Percentiles rank a stretch among this genome's conserved stretches.
These are phyloP conservation scores for Macrophomina phaseolina DNA, from an alignment of 2,329 filamentous ascomycete species.

Conservation along the genomic window DNA sequence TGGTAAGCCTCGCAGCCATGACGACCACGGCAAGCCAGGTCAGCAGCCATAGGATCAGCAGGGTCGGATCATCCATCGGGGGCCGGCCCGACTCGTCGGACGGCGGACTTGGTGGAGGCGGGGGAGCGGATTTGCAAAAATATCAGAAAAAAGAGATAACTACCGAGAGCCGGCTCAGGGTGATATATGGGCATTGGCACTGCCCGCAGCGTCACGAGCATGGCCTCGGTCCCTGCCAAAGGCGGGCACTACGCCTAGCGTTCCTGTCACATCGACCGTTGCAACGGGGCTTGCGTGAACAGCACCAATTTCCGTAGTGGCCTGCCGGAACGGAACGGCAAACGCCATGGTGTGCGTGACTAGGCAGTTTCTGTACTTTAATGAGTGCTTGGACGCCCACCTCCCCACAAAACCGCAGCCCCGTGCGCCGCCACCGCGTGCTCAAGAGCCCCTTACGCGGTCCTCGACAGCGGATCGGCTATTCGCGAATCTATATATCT, in stretches of 20 bases:
- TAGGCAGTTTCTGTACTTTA: neutral
- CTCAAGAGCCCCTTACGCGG: neutral
- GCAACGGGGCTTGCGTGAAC: neutral
- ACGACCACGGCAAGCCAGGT: slow-evolving; percentile 10
- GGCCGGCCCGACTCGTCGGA: slow-evolving; percentile 6
- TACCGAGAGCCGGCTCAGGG: neutral
- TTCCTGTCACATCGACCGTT: neutral
- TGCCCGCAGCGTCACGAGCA: neutral
- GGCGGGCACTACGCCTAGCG: slow-evolving; percentile 10
- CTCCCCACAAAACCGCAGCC: slow-evolving; percentile 11
- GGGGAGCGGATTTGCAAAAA: slow-evolving; percentile 2
- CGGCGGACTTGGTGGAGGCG: neutral
- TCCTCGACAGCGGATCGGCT: neutral
- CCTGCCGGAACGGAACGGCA: neutral
- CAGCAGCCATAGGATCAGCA: slow-evolving; percentile 16
- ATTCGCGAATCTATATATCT: slow-evolving; percentile 25
- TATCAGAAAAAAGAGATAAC: neutral
- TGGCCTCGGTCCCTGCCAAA: neutral
- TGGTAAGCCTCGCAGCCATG: neutral
- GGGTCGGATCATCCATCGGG: slow-evolving; percentile 20
- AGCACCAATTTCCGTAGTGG: slow-evolving; percentile 13
- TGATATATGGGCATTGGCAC: neutral
- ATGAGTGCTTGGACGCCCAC: neutral
- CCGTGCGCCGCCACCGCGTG: slow-evolving; percentile 1
- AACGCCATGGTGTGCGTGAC: neutral